A percentile compares a stretch with the other conserved stretches of the same genome.
Conservation (phyloP, 805 yeast species). For the Kodamaea laetipori region DNA sequence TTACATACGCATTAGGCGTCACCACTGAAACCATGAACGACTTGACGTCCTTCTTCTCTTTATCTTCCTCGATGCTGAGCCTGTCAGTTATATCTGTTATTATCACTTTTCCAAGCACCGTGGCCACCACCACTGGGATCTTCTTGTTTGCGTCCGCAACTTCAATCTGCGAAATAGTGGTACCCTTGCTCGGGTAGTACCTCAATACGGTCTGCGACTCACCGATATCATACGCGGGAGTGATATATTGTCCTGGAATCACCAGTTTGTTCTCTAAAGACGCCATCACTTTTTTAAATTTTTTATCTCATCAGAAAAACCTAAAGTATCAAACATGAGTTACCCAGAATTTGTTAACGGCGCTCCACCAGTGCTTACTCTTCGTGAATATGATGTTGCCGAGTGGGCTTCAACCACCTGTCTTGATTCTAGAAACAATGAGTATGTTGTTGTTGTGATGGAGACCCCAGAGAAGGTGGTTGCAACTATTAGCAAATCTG, state of each 20-base stretch:
- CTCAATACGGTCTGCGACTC: slow-evolving; percentile 34
- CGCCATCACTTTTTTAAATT: slow-evolving; percentile 1
- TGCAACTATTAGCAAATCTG: slow-evolving; percentile 42
- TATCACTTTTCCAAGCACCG: slow-evolving; percentile 61
- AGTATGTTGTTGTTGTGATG: slow-evolving; percentile 49
- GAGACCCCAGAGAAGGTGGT: slow-evolving; percentile 45
- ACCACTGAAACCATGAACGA: slow-evolving; percentile 34
- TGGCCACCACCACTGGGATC: slow-evolving; percentile 53
- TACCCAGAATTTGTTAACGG: slow-evolving; percentile 49
- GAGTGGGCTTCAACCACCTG: slow-evolving; percentile 55
- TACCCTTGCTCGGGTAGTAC: slow-evolving; percentile 67
- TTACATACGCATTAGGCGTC: slow-evolving; percentile 29
- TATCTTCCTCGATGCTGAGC: slow-evolving; percentile 18
- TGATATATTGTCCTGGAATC: slow-evolving; percentile 76
- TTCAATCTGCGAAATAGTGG: slow-evolving; percentile 50
- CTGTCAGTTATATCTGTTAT: slow-evolving; percentile 24
- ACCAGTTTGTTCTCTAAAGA: slow-evolving; percentile 17
- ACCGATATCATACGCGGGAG: slow-evolving; percentile 51
- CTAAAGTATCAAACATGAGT: slow-evolving; percentile 4
- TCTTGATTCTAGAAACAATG: slow-evolving; percentile 39
- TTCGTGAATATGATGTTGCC: slow-evolving; percentile 51
- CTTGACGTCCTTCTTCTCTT: slow-evolving; percentile 19
- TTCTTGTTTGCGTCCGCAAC: slow-evolving; percentile 32
- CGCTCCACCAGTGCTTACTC: slow-evolving; percentile 48
- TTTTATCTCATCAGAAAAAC: slow-evolving; percentile 4